Conservation (phyloP, 371 early-diverging fungal genomes). For the Mortierella sp. region DNA sequence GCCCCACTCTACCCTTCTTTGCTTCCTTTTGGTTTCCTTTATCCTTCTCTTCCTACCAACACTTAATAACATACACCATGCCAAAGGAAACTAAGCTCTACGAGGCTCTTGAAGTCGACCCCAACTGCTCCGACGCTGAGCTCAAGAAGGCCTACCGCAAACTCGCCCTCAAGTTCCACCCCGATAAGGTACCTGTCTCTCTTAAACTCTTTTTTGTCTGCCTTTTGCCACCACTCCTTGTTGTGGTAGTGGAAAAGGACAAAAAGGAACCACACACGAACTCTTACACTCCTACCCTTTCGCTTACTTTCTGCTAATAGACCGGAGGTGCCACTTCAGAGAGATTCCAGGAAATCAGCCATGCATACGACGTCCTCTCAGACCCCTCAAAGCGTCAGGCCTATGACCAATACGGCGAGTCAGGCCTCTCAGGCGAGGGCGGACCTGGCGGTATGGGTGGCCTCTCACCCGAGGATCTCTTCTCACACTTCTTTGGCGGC, state of each 20-base stretch:
- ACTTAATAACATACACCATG: slow-evolving; percentile 60
- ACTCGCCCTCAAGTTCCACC: slow-evolving; percentile 97
- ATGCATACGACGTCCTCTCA: slow-evolving; percentile 96
- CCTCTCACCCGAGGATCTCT: slow-evolving; percentile 82
- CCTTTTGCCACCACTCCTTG: slow-evolving; percentile 41
- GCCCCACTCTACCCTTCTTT: neutral
- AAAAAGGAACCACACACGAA: neutral
- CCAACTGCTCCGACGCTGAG: slow-evolving; percentile 85
- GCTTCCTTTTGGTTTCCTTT: neutral
- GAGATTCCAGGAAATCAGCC: slow-evolving; percentile 94
- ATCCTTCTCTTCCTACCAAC: neutral
- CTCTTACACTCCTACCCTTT: neutral
- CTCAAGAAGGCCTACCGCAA: slow-evolving; percentile 96
- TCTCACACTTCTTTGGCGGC: slow-evolving; percentile 87
- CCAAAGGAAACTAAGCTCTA: slow-evolving; percentile 91
- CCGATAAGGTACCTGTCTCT: slow-evolving; percentile 75
- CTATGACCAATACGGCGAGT: slow-evolving; percentile 90
- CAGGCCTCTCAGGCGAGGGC: slow-evolving; percentile 79
- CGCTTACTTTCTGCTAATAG: slow-evolving; percentile 33
- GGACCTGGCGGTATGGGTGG: slow-evolving; percentile 64
- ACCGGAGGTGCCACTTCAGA: slow-evolving; percentile 74
- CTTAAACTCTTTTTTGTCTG: neutral
- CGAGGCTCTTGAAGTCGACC: slow-evolving; percentile 90
- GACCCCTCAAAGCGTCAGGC: slow-evolving; percentile 82
- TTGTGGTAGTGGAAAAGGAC: slow-evolving; percentile 5